Base-by-base conservation (phyloP, 805 yeast genomes). In the Teunomyces atbi region DNA sequence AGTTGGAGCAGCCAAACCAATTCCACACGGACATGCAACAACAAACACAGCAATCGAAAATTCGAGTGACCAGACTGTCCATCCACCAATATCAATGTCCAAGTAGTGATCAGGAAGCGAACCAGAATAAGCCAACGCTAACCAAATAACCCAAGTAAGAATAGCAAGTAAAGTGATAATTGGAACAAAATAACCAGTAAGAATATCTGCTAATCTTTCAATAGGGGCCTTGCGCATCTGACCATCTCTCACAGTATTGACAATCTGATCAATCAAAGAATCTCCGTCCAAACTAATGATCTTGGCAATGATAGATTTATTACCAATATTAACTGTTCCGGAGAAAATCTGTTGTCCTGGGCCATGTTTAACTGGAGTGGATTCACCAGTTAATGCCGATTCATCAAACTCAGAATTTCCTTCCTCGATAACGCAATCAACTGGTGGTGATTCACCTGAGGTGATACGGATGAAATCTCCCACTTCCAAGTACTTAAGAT, bases 11-110 rank as follows among this genome's bases (percentile, higher is more conserved):
- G 94, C 94, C 18, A 86, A 68, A 1, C 92, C 94, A 54, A 86
- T 79, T 1, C 92, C 95, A 69, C 94, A 86, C 1, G 95, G 95
- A 59, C 95, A 86, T 0, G 92, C 92, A 42, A 86, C 80, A 1
- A 86, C 92, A 65, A 86, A 85, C 1, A 87, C 92, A 0, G 91
- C 79, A 52, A 86, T 83, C 1, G 90, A 80, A 64, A 86, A 86
- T 54, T 85, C 83, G 46, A 86, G 69, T 0, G 91, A 82, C 90
- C 92, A 86, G 10, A 85, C 77, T 0, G 77, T 68, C 89, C 91
- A 85, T 0, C 89, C 88, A 12, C 89, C 89, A 42, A 81, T 69
- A 47, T 82, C 86, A 45, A 77, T 76, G 56, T 84, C 87, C 37
- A 84, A 66, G 51, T 84, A 84, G 3, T 54, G 30, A 0, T 53